Conservation (phyloP, 441 rosid species). For the Kokia cookei region DNA sequence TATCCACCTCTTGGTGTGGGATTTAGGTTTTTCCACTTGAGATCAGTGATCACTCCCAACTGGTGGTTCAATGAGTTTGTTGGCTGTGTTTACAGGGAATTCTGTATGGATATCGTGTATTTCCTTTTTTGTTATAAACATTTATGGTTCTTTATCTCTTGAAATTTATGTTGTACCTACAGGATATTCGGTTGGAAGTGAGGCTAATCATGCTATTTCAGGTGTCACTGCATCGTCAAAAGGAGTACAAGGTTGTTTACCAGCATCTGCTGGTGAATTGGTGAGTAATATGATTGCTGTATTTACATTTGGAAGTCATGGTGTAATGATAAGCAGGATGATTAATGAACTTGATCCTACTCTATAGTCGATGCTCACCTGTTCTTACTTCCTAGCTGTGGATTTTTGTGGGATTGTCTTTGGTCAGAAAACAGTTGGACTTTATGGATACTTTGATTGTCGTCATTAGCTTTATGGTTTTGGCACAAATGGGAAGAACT, state of each 20-base stretch:
- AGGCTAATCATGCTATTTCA: conserved; percentile 47
- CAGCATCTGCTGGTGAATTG: conserved; percentile 26
- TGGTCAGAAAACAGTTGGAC: neutral
- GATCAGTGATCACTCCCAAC: conserved; percentile 30
- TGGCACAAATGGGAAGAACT: neutral
- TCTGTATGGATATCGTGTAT: conserved; percentile 12
- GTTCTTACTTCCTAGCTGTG: neutral
- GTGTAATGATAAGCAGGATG: neutral
- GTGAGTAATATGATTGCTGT: conserved; percentile 25
- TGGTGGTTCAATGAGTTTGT: conserved; percentile 40
- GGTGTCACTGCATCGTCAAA: conserved; percentile 40
- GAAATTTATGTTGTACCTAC: conserved; percentile 28
- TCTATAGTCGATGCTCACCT: neutral
- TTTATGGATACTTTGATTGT: neutral
- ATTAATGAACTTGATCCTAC: neutral
- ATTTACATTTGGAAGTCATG: neutral
- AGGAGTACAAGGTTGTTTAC: conserved; percentile 32
- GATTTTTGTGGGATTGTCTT: neutral
- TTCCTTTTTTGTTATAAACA: conserved; percentile 3
- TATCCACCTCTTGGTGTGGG: conserved; percentile 31
- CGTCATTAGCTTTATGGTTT: neutral
- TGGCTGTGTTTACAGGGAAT: conserved; percentile 27
- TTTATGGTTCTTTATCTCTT: conserved; percentile 21
- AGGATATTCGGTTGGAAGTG: conserved; percentile 44
- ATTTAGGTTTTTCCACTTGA: conserved; percentile 26